Evolutionary conservation across 163 green algal species (phyloP).

Genomic region (Scenedesmus sp.): DNA sequence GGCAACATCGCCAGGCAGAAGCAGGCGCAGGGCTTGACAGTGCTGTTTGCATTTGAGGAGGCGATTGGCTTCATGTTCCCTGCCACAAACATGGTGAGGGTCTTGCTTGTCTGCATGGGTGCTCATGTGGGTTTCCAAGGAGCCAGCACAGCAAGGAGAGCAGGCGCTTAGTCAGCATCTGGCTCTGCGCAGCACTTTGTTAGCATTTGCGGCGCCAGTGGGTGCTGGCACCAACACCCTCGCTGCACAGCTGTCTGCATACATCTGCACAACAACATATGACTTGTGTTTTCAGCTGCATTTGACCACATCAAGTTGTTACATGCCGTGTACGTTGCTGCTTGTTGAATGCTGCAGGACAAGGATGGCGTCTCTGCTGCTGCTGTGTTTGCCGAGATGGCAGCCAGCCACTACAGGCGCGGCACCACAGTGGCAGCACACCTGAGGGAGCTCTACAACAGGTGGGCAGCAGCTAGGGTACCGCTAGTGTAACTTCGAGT

Average conservation of each 20-base stretch:
- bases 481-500: no score
- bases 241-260: no score
- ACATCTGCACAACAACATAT: no score
- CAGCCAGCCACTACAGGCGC: constrained; percentile 64
- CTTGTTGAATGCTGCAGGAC: constrained; percentile 59
- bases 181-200: no score
- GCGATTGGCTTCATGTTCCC: constrained; percentile 81
- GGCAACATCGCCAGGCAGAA: constrained; percentile 72
- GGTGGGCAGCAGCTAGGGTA: not conserved
- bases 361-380: constrained; percentile 83
- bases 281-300: no score
- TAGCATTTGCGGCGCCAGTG: no score
- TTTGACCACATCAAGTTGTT: no score
- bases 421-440: constrained; percentile 63
- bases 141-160: no score
- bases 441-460: constrained; percentile 59
- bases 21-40: constrained; percentile 62
- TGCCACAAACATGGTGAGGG: constrained; percentile 59
- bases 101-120: not conserved
- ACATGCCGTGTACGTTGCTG: not conserved
- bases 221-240: no score
- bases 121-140: no score
- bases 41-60: constrained; percentile 82
- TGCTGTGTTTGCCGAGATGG: constrained; percentile 81
- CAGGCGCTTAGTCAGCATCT: no score